Percentiles rank a stretch among this genome's conserved stretches.
Conservation (phyloP, 179 eudicot genomes). For the Beta lomatogona region DNA sequence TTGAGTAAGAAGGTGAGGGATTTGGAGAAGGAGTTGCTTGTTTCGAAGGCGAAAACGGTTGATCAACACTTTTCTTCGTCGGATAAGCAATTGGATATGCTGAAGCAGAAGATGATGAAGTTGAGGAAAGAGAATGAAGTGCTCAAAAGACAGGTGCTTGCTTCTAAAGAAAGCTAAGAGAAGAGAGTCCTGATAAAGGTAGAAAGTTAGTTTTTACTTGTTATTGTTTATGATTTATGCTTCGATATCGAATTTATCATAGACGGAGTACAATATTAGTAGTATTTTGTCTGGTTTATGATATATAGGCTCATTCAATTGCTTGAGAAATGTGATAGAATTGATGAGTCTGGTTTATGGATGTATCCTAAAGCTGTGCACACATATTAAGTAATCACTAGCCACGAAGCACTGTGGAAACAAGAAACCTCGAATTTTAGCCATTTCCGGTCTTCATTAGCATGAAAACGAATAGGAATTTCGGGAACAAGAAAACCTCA, state of each 20-base stretch:
- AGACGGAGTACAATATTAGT: neutral
- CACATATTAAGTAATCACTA: too few species aligned
- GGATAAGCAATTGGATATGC: constrained; percentile 33
- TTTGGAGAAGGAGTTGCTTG: constrained; percentile 39
- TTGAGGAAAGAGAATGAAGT: constrained; percentile 38
- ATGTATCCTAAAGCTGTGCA: too few species aligned
- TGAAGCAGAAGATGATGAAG: constrained; percentile 43
- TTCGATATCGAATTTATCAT: neutral
- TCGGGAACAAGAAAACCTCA: too few species aligned
- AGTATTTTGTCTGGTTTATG: neutral
- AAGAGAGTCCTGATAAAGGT: constrained; percentile 2
- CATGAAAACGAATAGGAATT: too few species aligned
- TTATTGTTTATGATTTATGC: neutral
- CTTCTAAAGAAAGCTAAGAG: constrained; percentile 4
- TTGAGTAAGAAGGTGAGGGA: constrained; percentile 32
- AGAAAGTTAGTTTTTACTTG: neutral
- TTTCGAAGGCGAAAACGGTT: constrained; percentile 23
- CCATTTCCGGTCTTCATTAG: neutral
- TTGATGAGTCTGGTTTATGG: too few species aligned
- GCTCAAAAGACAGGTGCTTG: constrained; percentile 23
- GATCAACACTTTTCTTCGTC: constrained; percentile 23
- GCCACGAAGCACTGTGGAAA: too few species aligned
- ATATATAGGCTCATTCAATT: neutral
- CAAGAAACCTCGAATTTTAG: neutral
- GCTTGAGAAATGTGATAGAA: neutral